These are phyloP conservation scores for Rhizoclosmatium globosum DNA, from an alignment of 192 early-diverging fungal genomes.

Conservation along the genomic window DNA sequence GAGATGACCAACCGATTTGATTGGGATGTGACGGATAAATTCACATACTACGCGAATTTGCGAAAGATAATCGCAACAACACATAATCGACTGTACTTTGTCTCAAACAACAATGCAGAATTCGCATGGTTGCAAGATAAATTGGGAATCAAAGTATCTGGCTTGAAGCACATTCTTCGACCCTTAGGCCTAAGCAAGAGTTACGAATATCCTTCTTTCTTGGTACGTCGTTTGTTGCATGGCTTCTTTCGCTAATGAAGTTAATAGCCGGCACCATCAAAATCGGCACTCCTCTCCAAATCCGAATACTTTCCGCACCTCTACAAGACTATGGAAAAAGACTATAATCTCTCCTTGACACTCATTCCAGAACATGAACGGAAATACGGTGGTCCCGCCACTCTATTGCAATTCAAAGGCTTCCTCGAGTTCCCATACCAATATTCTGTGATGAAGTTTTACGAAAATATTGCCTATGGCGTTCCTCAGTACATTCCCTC, in stretches of 20 bases:
- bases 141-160: slow-evolving; percentile 5
- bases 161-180: neutral
- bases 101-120: slow-evolving; percentile 33
- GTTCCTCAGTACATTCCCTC: slow-evolving; percentile 24
- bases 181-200: slow-evolving; percentile 5
- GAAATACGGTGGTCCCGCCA: slow-evolving; percentile 29
- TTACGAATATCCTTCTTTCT: slow-evolving; percentile 20
- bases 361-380: slow-evolving; percentile 23
- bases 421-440: slow-evolving; percentile 39
- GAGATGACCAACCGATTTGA: slow-evolving; percentile 36
- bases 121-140: slow-evolving; percentile 13
- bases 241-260: neutral
- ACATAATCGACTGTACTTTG: slow-evolving; percentile 17
- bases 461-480: slow-evolving; percentile 37
- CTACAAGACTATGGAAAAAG: slow-evolving; percentile 13
- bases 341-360: slow-evolving; percentile 21
- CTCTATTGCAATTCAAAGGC: slow-evolving; percentile 25
- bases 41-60: slow-evolving; percentile 4
- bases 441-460: slow-evolving; percentile 39
- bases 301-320: slow-evolving; percentile 6
- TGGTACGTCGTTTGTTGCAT: slow-evolving; percentile 9
- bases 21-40: slow-evolving; percentile 25
- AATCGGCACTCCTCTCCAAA: neutral
- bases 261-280: slow-evolving; percentile 2
- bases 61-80: neutral